phyloP scores from a whole-genome alignment of 2,329 filamentous ascomycete genomes.

The Tolypocladium guangdongense region DNA sequence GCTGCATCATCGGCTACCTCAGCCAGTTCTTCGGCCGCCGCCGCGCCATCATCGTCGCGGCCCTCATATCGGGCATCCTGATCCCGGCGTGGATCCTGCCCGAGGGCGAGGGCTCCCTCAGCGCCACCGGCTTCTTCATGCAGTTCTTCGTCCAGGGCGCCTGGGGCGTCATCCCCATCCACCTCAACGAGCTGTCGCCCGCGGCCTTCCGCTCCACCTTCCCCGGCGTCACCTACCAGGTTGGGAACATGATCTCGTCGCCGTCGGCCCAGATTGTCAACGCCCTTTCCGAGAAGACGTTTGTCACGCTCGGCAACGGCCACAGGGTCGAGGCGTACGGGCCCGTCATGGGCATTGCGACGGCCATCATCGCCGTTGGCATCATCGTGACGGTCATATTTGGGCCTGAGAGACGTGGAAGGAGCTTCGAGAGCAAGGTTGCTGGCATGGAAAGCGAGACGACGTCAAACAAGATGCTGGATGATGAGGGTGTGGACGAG shows the following conservation, averaged over 20 bases:
- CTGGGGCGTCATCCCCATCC: conserved; percentile 60
- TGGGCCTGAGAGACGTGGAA: conserved; percentile 64
- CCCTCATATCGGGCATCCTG: conserved; percentile 46
- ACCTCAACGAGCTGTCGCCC: conserved; percentile 64
- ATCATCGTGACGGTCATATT: conserved; percentile 58
- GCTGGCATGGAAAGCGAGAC: conserved; percentile 21
- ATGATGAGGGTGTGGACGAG: conserved; percentile 15
- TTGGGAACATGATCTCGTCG: conserved; percentile 65
- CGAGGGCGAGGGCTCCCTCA: conserved; percentile 45
- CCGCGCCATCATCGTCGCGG: conserved; percentile 51
- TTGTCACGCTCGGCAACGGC: conserved; percentile 43
- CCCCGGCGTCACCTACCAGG: conserved; percentile 61
- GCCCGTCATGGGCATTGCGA: conserved; percentile 64
- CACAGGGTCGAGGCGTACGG: conserved; percentile 58
- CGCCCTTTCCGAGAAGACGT: conserved; percentile 53
- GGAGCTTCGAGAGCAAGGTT: conserved; percentile 52
- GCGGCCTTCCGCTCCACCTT: conserved; percentile 60
- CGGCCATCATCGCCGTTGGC: conserved; percentile 62
- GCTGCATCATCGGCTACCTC: conserved; percentile 61
- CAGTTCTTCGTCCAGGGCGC: conserved; percentile 58
- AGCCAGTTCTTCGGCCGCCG: conserved; percentile 69
- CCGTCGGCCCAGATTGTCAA: conserved; percentile 70
- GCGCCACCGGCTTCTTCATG: conserved; percentile 56
- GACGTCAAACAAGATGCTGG: conserved; percentile 14
- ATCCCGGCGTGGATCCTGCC: conserved; percentile 65